Percentiles rank a stretch among this genome's conserved stretches.
These are phyloP conservation scores for Spencermartinsiella ligniputridi DNA, from an alignment of 1,139 yeast species.

Conservation along the genomic window DNA sequence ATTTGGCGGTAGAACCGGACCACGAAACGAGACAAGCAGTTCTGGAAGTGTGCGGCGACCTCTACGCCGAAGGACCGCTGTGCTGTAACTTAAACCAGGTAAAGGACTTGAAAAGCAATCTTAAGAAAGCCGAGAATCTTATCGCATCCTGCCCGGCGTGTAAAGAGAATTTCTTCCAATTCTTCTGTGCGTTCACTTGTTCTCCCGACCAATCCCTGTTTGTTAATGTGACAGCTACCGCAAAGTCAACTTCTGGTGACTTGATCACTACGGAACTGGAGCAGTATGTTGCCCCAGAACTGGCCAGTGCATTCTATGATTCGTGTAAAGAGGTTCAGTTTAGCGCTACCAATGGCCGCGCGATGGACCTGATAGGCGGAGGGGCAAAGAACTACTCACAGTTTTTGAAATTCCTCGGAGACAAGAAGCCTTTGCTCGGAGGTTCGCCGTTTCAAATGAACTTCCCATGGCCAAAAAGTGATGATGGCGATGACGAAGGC, in stretches of 20 bases:
- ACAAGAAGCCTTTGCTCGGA: constrained; percentile 86
- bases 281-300: constrained; percentile 53
- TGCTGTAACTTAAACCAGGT: constrained; percentile 59
- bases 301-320: constrained; percentile 65
- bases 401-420: constrained; percentile 85
- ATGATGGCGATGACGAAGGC: constrained; percentile 12
- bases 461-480: constrained; percentile 54
- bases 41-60: constrained; percentile 64
- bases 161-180: constrained; percentile 71
- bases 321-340: constrained; percentile 89
- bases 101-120: constrained; percentile 43
- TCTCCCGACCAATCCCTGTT: constrained; percentile 78
- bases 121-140: constrained; percentile 71
- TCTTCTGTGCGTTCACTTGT: constrained; percentile 88
- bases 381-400: constrained; percentile 74
- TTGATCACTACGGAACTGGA: constrained; percentile 69
- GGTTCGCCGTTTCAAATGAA: constrained; percentile 96
- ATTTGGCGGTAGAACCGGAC: constrained; percentile 45
- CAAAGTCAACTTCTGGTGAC: constrained; percentile 49
- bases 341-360: constrained; percentile 91
- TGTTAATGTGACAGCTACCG: constrained; percentile 59
- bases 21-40: constrained; percentile 46
- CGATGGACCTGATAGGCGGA: constrained; percentile 96
- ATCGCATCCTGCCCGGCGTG: constrained; percentile 96
- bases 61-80: constrained; percentile 46